Evolutionary conservation across 2,329 filamentous ascomycete genomes (phyloP), one percentile per base, ranked within the genome.

Genomic region (Tetracladium maxilliforme): DNA sequence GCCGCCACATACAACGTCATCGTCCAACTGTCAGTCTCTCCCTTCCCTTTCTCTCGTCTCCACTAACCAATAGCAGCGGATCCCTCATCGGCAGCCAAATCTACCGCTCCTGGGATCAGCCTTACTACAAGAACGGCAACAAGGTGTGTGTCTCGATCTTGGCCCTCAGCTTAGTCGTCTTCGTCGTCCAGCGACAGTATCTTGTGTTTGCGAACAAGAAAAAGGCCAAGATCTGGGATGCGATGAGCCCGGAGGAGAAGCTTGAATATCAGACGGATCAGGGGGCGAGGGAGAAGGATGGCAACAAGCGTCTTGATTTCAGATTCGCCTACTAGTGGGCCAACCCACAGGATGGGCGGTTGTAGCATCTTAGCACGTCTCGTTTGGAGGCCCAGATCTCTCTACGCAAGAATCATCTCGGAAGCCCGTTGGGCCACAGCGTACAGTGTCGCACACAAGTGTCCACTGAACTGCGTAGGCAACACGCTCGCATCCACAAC

Each of bases 91-190:
- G 51, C 10, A 47, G 40, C 21, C 52, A 68, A 34, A 61, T 67
- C 29, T 68, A 68, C 34, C 52, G 60, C 11, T 37, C 40, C 3
- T 51, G 57, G 28, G 68, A 72, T 28, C 51, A 52, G 6, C 66
- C 67, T 0, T 61, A 63, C 36, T 73, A 70, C 40, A 60, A 64
- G 30, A 54, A 39, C 4, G 68, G 68, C 7, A 73, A 73, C 45
- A 63, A 52, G 14, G 58, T 70, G 4, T 52, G 70, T 24, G 57
- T 74, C 14, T 59, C 51, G 2, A 52, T 73, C 24, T 47, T 59
- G 4, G 52, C 51, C 1, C 52, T 66, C 15, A 55, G 58, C 12
- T 37, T 70, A 7, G 41, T 57, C 0, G 36, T 59, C 1, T 70
- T 72, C 23, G 14, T 70, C 16, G 48, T 44, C 3, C 60, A 65